Conservation (phyloP, 2,329 filamentous ascomycete genomes). For the Cytospora piceicola region DNA sequence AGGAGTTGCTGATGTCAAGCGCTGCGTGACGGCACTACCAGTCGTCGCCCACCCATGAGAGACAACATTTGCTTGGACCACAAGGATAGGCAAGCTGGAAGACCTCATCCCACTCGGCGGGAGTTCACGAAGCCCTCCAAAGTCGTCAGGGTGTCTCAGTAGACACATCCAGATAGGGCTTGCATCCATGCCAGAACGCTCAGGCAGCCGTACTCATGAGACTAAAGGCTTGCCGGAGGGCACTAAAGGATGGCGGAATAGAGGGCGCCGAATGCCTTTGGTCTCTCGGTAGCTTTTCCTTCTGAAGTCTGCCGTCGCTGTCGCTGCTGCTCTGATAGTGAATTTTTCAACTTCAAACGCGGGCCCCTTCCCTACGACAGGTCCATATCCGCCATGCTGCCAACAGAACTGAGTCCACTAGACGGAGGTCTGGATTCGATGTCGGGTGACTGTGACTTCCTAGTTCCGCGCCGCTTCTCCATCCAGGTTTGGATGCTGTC, state of each 20-base stretch:
- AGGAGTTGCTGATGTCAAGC: background rate
- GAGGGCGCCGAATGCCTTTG: background rate
- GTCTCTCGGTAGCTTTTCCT: background rate
- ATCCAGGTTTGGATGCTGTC: slow-evolving; percentile 71
- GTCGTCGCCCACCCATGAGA: background rate
- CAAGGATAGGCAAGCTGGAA: background rate
- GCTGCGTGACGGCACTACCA: background rate
- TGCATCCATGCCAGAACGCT: background rate
- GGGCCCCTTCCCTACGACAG: slow-evolving; percentile 37
- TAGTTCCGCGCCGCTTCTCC: slow-evolving; percentile 42
- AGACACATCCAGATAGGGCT: background rate
- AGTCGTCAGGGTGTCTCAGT: background rate
- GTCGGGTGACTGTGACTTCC: slow-evolving; percentile 34
- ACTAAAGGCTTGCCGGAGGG: background rate
- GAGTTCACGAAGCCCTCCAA: background rate
- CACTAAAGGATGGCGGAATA: background rate
- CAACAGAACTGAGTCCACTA: slow-evolving; percentile 61
- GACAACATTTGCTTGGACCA: background rate
- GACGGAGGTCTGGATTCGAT: slow-evolving; percentile 52
- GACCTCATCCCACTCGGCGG: background rate
- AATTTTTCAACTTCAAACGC: background rate
- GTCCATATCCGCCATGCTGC: slow-evolving; percentile 53
- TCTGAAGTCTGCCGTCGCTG: background rate
- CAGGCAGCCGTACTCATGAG: background rate
- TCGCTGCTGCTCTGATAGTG: background rate